Evolutionary conservation across 768 basidiomycete species (phyloP).

Genomic region (Boletellus ananiceps): DNA sequence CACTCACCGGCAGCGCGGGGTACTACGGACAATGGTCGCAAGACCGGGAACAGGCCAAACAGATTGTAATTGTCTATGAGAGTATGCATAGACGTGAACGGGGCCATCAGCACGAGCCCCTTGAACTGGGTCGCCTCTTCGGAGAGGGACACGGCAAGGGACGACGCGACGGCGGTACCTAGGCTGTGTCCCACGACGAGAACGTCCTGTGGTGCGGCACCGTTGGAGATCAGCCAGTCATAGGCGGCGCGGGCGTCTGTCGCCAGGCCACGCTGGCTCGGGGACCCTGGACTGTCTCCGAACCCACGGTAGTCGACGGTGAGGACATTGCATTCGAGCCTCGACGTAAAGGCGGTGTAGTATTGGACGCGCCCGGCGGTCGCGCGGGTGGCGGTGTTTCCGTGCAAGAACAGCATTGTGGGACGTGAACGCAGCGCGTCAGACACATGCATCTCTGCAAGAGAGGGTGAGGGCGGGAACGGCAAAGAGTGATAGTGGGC

Average conservation of each 20-base stretch:
- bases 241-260: conserved; percentile 74
- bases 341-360: conserved; percentile 61
- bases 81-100: conserved; percentile 54
- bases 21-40: conserved; percentile 63
- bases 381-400: conserved; percentile 82
- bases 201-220: conserved; percentile 54
- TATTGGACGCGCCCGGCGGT: conserved; percentile 59
- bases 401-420: conserved; percentile 87
- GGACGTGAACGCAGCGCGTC: conserved; percentile 55
- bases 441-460: conserved; percentile 41
- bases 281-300: conserved; percentile 77
- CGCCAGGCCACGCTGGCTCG: conserved; percentile 69
- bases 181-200: conserved; percentile 84
- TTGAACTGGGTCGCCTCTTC: conserved; percentile 38
- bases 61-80: conserved; percentile 67
- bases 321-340: conserved; percentile 70
- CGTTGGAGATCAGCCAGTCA: conserved; percentile 65
- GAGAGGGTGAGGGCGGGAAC: conserved; percentile 33
- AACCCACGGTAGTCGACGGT: conserved; percentile 92
- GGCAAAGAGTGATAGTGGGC: conserved; percentile 51
- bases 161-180: conserved; percentile 74
- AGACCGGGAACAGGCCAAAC: conserved; percentile 61
- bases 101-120: conserved; percentile 50
- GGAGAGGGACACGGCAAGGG: conserved; percentile 44
- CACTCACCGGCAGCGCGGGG: conserved; percentile 59